phyloP scores from a whole-genome alignment of 2,329 filamentous ascomycete genomes.

The Penicillium sp. region DNA sequence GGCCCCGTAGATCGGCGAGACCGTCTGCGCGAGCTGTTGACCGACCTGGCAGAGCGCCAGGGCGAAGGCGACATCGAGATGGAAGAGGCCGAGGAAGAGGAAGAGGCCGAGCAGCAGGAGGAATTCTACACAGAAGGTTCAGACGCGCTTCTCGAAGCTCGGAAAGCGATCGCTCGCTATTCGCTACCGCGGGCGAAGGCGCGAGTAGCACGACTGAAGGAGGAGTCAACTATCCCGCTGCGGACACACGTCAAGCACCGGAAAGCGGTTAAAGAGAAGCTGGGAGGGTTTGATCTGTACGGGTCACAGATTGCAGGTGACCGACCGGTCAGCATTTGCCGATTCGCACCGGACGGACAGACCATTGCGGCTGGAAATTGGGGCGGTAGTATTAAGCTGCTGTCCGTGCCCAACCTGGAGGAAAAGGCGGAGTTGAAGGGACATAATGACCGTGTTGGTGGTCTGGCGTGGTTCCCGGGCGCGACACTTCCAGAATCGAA shows the following conservation, averaged over 20 bases:
- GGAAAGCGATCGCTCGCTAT: constrained; percentile 77
- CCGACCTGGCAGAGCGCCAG: constrained; percentile 67
- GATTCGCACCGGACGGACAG: constrained; percentile 84
- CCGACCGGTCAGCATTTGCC: constrained; percentile 84
- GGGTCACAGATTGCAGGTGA: constrained; percentile 93
- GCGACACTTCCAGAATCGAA: constrained; percentile 71
- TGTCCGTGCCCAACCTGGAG: constrained; percentile 79
- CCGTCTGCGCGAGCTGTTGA: constrained; percentile 77
- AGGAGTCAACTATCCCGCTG: constrained; percentile 79
- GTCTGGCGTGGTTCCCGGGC: constrained; percentile 85
- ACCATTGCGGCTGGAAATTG: constrained; percentile 88
- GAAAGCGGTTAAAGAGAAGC: constrained; percentile 79
- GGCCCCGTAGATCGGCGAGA: constrained; percentile 82
- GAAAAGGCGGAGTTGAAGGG: constrained; percentile 75
- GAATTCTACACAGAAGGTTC: constrained; percentile 93
- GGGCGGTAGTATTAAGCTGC: constrained; percentile 83
- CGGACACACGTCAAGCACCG: constrained; percentile 91
- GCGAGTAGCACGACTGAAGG: constrained; percentile 73
- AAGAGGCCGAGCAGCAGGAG: constrained; percentile 75
- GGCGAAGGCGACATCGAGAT: constrained; percentile 55
- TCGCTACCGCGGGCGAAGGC: constrained; percentile 80
- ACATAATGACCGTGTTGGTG: constrained; percentile 86
- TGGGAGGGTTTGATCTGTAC: constrained; percentile 84
- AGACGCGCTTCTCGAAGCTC: constrained; percentile 70
- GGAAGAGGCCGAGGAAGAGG: constrained; percentile 55